phyloP scores from a whole-genome alignment of 1,139 yeast genomes.

The Hansenula lynferdii region DNA sequence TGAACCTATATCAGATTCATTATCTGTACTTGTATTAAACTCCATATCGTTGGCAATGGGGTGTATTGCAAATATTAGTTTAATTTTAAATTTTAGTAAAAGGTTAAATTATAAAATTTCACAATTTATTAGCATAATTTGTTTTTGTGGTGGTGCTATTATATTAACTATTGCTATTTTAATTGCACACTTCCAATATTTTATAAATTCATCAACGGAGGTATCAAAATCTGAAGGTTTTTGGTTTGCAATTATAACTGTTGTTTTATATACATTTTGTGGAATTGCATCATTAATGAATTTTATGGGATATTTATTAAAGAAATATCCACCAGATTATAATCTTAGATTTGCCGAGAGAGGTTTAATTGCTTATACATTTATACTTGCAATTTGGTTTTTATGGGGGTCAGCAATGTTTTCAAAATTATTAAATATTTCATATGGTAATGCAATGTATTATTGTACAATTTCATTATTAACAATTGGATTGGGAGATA shows the following conservation, averaged over 20 bases:
- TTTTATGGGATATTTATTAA: conserved; percentile 51
- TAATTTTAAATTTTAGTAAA: conserved; percentile 63
- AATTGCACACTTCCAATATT: conserved; percentile 36
- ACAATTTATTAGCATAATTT: conserved; percentile 54
- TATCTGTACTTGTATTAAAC: conserved; percentile 49
- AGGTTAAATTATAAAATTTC: conserved; percentile 50
- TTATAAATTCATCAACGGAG: conserved; percentile 7
- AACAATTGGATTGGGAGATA: conserved; percentile 80
- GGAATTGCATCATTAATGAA: conserved; percentile 49
- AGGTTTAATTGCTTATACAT: conserved; percentile 65
- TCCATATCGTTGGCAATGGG: conserved; percentile 61
- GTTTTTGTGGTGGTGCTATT: conserved; percentile 57
- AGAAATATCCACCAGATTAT: conserved; percentile 64
- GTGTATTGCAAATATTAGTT: conserved; percentile 55
- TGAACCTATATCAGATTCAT: conserved; percentile 29
- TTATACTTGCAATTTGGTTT: conserved; percentile 63
- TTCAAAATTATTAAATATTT: conserved; percentile 33
- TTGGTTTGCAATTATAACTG: conserved; percentile 71
- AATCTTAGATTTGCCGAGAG: conserved; percentile 65
- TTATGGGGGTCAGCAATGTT: conserved; percentile 64
- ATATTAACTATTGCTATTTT: conserved; percentile 48
- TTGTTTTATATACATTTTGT: conserved; percentile 53
- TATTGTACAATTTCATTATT: conserved; percentile 67
- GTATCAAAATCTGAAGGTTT: conserved; percentile 52
- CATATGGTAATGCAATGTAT: conserved; percentile 63